These are phyloP conservation scores for Solanum dulcamara DNA, from an alignment of 257 asterid species.

Conservation along the genomic window DNA sequence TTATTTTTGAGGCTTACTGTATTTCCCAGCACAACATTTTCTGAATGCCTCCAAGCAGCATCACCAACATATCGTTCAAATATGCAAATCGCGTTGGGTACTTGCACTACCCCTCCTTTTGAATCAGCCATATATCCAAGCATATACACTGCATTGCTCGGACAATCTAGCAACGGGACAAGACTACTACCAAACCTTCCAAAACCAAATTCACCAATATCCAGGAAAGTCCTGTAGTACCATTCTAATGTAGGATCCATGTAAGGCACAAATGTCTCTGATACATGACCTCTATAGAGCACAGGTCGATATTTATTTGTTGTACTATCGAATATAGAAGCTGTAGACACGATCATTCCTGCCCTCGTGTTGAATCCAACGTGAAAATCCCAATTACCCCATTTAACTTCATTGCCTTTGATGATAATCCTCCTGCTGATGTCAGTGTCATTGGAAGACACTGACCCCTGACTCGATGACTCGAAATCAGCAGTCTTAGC, in stretches of 20 bases:
- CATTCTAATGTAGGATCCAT: slow-evolving; percentile 66
- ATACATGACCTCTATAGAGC: slow-evolving; percentile 57
- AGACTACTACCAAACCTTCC: slow-evolving; percentile 55
- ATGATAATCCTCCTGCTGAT: slow-evolving; percentile 11
- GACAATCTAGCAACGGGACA: slow-evolving; percentile 47
- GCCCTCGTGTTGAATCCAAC: slow-evolving; percentile 52
- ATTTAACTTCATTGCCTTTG: slow-evolving; percentile 28
- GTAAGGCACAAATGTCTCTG: slow-evolving; percentile 76
- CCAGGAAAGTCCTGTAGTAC: slow-evolving; percentile 64
- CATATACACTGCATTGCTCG: slow-evolving; percentile 36
- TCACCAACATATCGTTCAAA: slow-evolving; percentile 42
- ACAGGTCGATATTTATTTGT: slow-evolving; percentile 28
- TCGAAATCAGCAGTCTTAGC: slow-evolving; percentile 41
- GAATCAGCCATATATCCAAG: slow-evolving; percentile 52
- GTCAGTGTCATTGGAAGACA: slow-evolving; percentile 13
- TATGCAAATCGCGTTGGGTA: slow-evolving; percentile 41
- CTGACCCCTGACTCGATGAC: slow-evolving; percentile 15
- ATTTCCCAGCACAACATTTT: slow-evolving; percentile 5
- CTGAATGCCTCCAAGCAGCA: slow-evolving; percentile 73
- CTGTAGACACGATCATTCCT: slow-evolving; percentile 52
- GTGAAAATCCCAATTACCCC: slow-evolving; percentile 68
- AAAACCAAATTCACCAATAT: slow-evolving; percentile 74
- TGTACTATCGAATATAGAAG: slow-evolving; percentile 23
- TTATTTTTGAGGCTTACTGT: neutral
- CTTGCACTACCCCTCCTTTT: slow-evolving; percentile 30